Evolutionary conservation across 306 rosid species (phyloP), one percentile per base, ranked within the genome.

Genomic region (Quillaja saponaria): DNA sequence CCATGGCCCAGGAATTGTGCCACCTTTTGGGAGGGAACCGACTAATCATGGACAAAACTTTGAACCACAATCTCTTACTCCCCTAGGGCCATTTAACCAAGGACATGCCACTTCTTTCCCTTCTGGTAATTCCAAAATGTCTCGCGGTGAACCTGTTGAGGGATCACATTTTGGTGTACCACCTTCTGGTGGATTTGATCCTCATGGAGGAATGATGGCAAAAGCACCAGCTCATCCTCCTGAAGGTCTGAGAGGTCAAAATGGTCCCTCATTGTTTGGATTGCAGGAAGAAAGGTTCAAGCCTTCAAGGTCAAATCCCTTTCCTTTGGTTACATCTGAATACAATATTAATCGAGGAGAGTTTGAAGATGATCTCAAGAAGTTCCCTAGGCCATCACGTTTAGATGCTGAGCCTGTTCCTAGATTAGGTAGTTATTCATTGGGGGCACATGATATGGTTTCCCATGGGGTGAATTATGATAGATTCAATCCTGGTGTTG

Each of bases 271-370:
- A 8, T 79, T 85, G 54, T 75, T 73, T 62, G 95, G 83, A 35
- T 72, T 74, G 60, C 80, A 73, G 39, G 87, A 87, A 69, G 97
- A 83, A 67, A 83, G 90, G 76, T 87, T 76, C 58, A 84, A 82
- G 58, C 61, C 83, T 64, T 25, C 74, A 74, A 13, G 75, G 63
- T 49, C 82, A 69, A n/a, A n/a, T n/a, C n/a, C n/a, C n/a, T n/a
- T n/a, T n/a, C n/a, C n/a, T n/a, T n/a, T n/a, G n/a, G n/a, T n/a
- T n/a, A n/a, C n/a, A n/a, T n/a, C n/a, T n/a, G n/a, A n/a, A 21
- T 85, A 47, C 45, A 73, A 55, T 44, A 41, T 61, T 37, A 79
- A 68, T 40, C 79, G 71, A 63, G 73, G 79, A 47, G 94, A 87
- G 72, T 83, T 80, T 82, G 90, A 77, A 74, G 83, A 82, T 46